Evolutionary conservation across 2,329 filamentous ascomycete species (phyloP).

Genomic region (Bisporella sp.): DNA sequence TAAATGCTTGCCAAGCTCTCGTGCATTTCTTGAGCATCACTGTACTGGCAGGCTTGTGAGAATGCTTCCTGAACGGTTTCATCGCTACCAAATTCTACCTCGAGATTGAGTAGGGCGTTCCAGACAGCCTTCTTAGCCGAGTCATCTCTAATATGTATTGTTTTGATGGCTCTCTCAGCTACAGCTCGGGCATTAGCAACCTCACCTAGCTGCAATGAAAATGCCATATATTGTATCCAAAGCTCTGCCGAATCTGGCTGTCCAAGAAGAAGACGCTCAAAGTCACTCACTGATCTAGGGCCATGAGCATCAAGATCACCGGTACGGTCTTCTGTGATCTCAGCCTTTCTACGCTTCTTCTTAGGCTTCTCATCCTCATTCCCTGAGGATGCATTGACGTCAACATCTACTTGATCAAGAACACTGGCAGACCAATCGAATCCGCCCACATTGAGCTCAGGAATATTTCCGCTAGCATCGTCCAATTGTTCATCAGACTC

Average conservation of each 20-base stretch:
- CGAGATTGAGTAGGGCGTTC: constrained; percentile 90
- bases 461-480: constrained; percentile 26
- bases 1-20: constrained; percentile 90
- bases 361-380: constrained; percentile 46
- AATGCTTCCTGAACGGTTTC: constrained; percentile 80
- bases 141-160: constrained; percentile 86
- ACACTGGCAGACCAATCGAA: constrained; percentile 82
- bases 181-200: constrained; percentile 81
- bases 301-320: constrained; percentile 86
- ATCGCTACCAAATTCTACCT: constrained; percentile 82
- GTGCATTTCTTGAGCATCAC: constrained; percentile 84
- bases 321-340: constrained; percentile 80
- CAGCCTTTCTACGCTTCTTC: constrained; percentile 68
- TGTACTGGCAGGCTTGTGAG: constrained; percentile 88
- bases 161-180: constrained; percentile 82
- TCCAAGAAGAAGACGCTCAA: constrained; percentile 84
- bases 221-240: constrained; percentile 99
- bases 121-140: constrained; percentile 92
- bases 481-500: constrained; percentile 26
- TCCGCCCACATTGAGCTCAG: constrained; percentile 63
- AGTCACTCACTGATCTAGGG: constrained; percentile 85
- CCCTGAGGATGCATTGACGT: constrained; percentile 39
- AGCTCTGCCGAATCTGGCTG: constrained; percentile 89
- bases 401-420: constrained; percentile 43
- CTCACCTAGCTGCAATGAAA: constrained; percentile 89